A percentile compares a stretch with the other conserved stretches of the same genome.
phyloP scores from a whole-genome alignment of 1,284 basidiomycete species.

The Moesziomyces sp. region DNA sequence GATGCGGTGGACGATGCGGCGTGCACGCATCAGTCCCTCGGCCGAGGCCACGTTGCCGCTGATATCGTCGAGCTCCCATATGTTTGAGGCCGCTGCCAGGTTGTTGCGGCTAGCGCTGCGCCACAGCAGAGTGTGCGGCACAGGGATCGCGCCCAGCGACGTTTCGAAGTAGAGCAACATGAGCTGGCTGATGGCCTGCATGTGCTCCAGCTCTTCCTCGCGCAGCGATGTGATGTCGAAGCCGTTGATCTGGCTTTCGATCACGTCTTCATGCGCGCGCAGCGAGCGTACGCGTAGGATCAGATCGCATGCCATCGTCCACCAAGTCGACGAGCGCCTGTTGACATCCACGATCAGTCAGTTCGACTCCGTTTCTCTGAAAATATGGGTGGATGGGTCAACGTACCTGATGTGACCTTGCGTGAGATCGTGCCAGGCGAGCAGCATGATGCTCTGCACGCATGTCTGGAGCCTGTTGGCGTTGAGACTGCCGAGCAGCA shows the following conservation, averaged over 20 bases:
- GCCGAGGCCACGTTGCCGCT: slow-evolving; percentile 21
- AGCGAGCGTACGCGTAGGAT: slow-evolving; percentile 8
- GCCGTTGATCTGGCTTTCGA: slow-evolving; percentile 22
- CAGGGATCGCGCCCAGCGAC: slow-evolving; percentile 1
- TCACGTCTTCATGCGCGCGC: slow-evolving; percentile 3
- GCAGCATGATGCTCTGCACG: slow-evolving; percentile 27
- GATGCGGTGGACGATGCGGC: slow-evolving; percentile 7
- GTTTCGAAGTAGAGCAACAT: slow-evolving; percentile 30
- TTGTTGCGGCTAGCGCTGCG: not conserved
- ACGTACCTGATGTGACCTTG: slow-evolving; percentile 26
- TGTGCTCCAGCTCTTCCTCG: slow-evolving; percentile 23
- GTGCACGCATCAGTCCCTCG: not conserved
- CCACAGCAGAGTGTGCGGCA: not conserved
- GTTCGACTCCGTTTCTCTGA: not conserved
- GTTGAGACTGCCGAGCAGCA: slow-evolving; percentile 9
- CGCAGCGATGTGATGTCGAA: slow-evolving; percentile 10
- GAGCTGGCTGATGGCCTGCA: slow-evolving; percentile 23
- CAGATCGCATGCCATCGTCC: slow-evolving; percentile 11
- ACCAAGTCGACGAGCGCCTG: slow-evolving; percentile 30
- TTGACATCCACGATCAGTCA: not conserved
- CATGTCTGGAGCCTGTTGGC: slow-evolving; percentile 6
- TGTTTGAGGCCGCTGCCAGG: not conserved
- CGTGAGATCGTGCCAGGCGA: slow-evolving; percentile 42
- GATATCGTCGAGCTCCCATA: slow-evolving; percentile 18
- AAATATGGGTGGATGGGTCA: not conserved